Conservation (phyloP, 2,329 filamentous ascomycete genomes). For the Penicillium sp. region DNA sequence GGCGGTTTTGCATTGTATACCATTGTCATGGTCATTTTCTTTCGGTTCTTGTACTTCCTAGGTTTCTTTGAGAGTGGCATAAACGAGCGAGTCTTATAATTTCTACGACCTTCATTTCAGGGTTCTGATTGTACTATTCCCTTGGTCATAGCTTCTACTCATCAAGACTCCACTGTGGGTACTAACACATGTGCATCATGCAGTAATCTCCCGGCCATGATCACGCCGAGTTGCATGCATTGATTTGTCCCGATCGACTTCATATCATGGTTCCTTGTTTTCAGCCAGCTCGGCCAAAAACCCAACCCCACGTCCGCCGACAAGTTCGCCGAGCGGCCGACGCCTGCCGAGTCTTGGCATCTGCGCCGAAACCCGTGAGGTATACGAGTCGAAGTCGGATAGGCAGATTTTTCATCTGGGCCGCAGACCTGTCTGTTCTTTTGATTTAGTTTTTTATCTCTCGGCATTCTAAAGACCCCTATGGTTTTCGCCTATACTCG, state of each 20-base stretch:
- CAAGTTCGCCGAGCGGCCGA: not conserved
- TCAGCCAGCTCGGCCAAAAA: not conserved
- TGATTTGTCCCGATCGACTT: not conserved
- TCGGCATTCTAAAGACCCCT: not conserved
- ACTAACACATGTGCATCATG: not conserved
- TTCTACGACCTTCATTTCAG: too few species aligned
- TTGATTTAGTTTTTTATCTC: not conserved
- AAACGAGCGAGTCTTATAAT: not conserved
- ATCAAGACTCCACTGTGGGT: not conserved
- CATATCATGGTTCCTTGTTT: not conserved
- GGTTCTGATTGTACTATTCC: not conserved
- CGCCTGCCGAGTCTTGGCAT: not conserved
- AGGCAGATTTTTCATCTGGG: not conserved
- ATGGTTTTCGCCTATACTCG: not conserved
- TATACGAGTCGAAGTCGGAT: not conserved
- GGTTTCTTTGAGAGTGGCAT: not conserved
- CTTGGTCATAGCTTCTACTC: not conserved
- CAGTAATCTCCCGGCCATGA: not conserved
- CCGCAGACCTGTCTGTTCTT: not conserved
- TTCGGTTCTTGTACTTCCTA: constrained; percentile 14
- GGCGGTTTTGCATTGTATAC: constrained; percentile 12
- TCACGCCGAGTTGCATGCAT: not conserved
- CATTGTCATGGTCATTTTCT: constrained; percentile 7
- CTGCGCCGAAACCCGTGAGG: not conserved
- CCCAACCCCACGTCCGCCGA: not conserved